Base-by-base conservation (phyloP, 352 stramenopile genomes). In the Hyaloperonospora brassicae region DNA sequence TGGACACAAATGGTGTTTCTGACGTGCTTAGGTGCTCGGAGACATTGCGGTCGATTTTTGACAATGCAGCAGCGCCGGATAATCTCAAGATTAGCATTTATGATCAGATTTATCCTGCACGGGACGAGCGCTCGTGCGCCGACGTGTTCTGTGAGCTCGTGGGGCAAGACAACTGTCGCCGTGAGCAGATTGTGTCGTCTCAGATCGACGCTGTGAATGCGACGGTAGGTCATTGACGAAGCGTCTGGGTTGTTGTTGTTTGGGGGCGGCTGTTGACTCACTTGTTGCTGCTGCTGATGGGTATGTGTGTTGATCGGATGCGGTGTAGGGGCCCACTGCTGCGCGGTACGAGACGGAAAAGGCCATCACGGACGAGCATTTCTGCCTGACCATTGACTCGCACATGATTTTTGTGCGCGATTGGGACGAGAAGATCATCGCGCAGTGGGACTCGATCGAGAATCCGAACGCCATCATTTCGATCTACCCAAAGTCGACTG, bases 391-490 rank as follows among this genome's bases (percentile, higher is more conserved):
- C 14, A 87, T 91, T 57, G 81, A 91, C 57, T 91, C 81, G 52
- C 81, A 91, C 61, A 57, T 91, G 27, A 47, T 91, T 23, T 91
- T 91, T 55, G 71, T 89, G 44, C 63, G 70, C 5, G 55, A 77
- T n/a, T 91, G 81, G 81, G 81, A 91, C 47, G 81, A 86, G 52
- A 81, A 79, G 44, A 69, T 89, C 38, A 76, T 87, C 0, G 52
- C 55, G 7, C 78, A 91, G 46, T 91, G 81, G 81, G 81, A 91
- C 43, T 64, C 66, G 8, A 49, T 86, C 5, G 57, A 79, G 30
- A 91, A 89, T 47, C 65, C 74, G 25, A 72, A 86, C 47, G 81
- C 78, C 34, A 91, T 91, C 62, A 85, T 91, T 57, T 86, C 81
- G 5, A 76, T 88, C 13, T 91, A 91, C 57, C 81, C 81, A 2